Conservation (phyloP, 176 grass and related monocot genomes). For the Oryza rufipogon region DNA sequence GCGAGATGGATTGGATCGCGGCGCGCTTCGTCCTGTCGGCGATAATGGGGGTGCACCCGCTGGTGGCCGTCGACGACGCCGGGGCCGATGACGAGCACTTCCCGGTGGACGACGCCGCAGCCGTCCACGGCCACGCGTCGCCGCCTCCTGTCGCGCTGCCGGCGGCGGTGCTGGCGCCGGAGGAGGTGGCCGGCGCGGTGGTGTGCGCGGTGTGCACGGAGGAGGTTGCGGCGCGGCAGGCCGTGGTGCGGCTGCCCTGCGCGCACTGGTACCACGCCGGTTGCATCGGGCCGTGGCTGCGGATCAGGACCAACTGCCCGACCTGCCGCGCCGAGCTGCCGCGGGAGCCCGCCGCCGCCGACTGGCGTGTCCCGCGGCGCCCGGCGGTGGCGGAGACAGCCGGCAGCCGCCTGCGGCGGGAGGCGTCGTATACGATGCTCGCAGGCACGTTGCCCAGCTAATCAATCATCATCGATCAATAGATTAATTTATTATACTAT, state of each 20-base stretch:
- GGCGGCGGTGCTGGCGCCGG: conserved; percentile 3
- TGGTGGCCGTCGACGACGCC: conserved; percentile 7
- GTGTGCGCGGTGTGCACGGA: conserved; percentile 58
- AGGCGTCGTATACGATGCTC: conserved; percentile 40
- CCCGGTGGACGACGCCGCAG: background rate
- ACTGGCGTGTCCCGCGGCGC: background rate
- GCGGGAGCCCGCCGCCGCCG: background rate
- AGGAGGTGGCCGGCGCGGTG: background rate
- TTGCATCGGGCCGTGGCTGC: conserved; percentile 58
- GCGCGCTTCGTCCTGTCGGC: conserved; percentile 35
- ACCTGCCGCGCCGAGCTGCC: conserved; percentile 57
- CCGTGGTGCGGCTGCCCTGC: conserved; percentile 49
- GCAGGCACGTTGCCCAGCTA: conserved; percentile 10
- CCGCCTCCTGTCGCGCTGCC: background rate
- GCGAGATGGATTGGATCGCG: conserved; percentile 32
- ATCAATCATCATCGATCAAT: background rate
- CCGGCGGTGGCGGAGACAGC: background rate
- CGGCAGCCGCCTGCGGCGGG: background rate
- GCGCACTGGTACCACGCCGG: conserved; percentile 57
- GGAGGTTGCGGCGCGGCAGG: conserved; percentile 39
- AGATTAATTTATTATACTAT: no score
- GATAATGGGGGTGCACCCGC: conserved; percentile 30
- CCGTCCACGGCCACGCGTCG: background rate
- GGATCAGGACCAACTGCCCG: conserved; percentile 52
- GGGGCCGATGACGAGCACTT: background rate